Evolutionary conservation across 208 protist species (phyloP).

Genomic region (Trypanosoma lewisi): DNA sequence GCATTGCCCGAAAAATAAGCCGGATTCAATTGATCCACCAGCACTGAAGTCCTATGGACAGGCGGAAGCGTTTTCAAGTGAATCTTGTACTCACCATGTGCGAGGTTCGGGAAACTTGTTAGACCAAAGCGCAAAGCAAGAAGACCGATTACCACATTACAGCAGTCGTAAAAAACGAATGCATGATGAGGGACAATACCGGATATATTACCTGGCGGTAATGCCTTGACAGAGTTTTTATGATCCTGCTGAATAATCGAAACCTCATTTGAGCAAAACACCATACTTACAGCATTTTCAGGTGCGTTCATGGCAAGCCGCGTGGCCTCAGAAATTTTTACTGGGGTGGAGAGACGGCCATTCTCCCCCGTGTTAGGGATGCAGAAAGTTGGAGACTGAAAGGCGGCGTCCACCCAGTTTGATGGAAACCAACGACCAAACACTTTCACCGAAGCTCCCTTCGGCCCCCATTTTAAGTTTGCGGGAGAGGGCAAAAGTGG

Average conservation of each 20-base stretch:
- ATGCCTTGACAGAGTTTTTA: slow-evolving; percentile 1
- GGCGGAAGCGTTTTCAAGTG: slow-evolving; percentile 19
- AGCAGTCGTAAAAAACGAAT: slow-evolving; percentile 60
- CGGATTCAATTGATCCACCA: slow-evolving; percentile 27
- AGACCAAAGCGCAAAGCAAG: slow-evolving; percentile 46
- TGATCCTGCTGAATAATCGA: slow-evolving; percentile 70
- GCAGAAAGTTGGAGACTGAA: slow-evolving; percentile 67
- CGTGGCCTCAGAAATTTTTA: slow-evolving; percentile 22
- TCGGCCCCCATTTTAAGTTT: neutral
- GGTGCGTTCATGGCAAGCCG: slow-evolving; percentile 33
- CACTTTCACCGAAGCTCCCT: slow-evolving; percentile 16
- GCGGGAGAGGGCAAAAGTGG: neutral
- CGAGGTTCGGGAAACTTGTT: slow-evolving; percentile 26
- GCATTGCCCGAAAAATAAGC: slow-evolving; percentile 37
- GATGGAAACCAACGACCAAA: slow-evolving; percentile 43
- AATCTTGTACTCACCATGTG: slow-evolving; percentile 37
- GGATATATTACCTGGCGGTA: neutral
- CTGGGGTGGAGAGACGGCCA: slow-evolving; percentile 47
- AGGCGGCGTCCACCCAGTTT: slow-evolving; percentile 45
- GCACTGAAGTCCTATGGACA: slow-evolving; percentile 8
- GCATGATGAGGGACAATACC: slow-evolving; percentile 69
- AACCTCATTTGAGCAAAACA: slow-evolving; percentile 61
- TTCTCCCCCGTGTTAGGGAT: slow-evolving; percentile 60
- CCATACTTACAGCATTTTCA: slow-evolving; percentile 31
- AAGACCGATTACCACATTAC: slow-evolving; percentile 39